Conservation (phyloP, 1,284 basidiomycete genomes). For the Ceratobasidium papillatum region DNA sequence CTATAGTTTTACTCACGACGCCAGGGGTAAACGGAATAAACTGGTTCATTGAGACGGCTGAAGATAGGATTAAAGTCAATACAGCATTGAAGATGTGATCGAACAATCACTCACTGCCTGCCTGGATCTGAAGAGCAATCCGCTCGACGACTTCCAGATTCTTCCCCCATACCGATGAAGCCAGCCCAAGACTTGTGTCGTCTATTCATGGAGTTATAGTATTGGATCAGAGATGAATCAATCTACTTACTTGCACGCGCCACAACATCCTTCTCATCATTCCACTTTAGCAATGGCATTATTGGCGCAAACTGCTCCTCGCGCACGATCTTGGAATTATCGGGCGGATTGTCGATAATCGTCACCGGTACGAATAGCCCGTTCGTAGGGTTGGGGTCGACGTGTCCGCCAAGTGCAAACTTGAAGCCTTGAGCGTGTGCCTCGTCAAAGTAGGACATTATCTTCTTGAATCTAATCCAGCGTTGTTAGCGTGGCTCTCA, state of each 20-base stretch:
- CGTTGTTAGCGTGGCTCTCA: background rate
- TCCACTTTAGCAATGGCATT: background rate
- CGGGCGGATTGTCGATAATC: slow-evolving; percentile 1
- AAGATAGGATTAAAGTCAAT: background rate
- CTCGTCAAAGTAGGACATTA: background rate
- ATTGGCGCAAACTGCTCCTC: background rate
- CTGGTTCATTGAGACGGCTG: background rate
- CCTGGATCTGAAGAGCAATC: slow-evolving; percentile 19
- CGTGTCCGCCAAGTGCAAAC: background rate
- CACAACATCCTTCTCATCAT: background rate
- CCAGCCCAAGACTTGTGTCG: slow-evolving; percentile 8
- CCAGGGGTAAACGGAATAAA: background rate
- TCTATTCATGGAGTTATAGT: background rate
- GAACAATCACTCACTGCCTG: background rate
- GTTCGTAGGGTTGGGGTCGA: background rate
- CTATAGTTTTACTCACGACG: background rate
- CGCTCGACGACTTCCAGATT: slow-evolving; percentile 9
- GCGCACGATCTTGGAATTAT: background rate
- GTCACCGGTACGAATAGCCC: background rate
- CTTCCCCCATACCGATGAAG: slow-evolving; percentile 17
- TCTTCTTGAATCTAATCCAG: background rate
- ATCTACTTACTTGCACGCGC: background rate
- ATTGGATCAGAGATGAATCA: background rate
- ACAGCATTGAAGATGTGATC: background rate
- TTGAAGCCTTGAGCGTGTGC: background rate